phyloP scores from a whole-genome alignment of 2,329 filamentous ascomycete genomes.

The Dactylellina leptospora region DNA sequence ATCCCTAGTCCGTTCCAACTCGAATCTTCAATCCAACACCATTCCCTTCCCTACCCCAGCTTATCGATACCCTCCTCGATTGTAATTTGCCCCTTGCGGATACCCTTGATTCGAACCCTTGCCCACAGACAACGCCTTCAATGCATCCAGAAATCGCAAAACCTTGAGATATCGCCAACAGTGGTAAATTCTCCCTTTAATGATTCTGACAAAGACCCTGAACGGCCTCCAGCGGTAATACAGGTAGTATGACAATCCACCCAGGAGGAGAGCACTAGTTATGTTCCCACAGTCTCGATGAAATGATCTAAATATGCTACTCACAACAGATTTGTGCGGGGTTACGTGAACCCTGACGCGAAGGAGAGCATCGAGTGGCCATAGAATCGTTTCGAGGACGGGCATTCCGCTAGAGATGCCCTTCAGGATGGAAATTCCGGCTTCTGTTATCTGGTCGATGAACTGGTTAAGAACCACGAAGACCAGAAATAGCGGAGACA shows the following conservation, averaged over 20 bases:
- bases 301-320: slow-evolving; percentile 3
- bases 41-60: no score
- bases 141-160: slow-evolving; percentile 2
- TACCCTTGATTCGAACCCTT: no score
- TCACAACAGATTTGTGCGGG: slow-evolving; percentile 18
- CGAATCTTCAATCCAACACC: no score
- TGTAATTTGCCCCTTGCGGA: no score
- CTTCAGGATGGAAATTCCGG: slow-evolving; percentile 6
- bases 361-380: slow-evolving; percentile 17
- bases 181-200: neutral
- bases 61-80: no score
- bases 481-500: slow-evolving; percentile 1
- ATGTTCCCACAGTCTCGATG: slow-evolving; percentile 22
- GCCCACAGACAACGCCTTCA: neutral
- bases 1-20: no score
- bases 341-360: slow-evolving; percentile 31
- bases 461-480: slow-evolving; percentile 23
- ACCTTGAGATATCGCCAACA: slow-evolving; percentile 1
- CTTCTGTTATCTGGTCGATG: slow-evolving; percentile 6
- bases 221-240: slow-evolving; percentile 23
- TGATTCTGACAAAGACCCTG: slow-evolving; percentile 3
- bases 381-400: neutral
- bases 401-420: neutral
- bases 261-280: slow-evolving; percentile 7
- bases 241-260: neutral